Conservation (phyloP, 1,284 basidiomycete species). For the Trichosporon sp. region DNA sequence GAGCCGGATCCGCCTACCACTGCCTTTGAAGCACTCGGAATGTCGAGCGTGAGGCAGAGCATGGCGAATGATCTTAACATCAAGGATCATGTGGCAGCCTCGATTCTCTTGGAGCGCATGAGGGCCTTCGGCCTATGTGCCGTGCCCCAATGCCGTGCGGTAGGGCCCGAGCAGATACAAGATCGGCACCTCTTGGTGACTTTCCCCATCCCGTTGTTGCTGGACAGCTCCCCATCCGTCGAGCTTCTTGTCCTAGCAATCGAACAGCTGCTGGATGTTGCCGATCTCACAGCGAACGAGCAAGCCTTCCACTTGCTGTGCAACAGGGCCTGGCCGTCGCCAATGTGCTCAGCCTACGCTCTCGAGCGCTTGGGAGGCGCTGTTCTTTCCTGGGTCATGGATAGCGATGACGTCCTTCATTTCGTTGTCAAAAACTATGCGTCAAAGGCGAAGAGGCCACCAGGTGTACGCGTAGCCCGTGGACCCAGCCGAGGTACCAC, state of each 20-base stretch:
- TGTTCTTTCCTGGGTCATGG: conserved; percentile 50
- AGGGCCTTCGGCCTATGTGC: conserved; percentile 56
- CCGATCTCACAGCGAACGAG: conserved; percentile 68
- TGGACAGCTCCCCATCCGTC: conserved; percentile 65
- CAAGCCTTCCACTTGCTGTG: conserved; percentile 61
- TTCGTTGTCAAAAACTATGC: conserved; percentile 35
- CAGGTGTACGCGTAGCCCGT: conserved; percentile 57
- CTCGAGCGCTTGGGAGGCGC: conserved; percentile 48
- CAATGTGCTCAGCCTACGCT: conserved; percentile 63
- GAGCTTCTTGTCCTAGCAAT: conserved; percentile 64
- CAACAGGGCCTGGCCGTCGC: conserved; percentile 64
- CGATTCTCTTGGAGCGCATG: conserved; percentile 57
- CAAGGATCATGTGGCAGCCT: conserved; percentile 54
- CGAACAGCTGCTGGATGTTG: conserved; percentile 63
- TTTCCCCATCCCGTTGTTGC: conserved; percentile 63
- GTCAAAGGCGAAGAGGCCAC: conserved; percentile 48
- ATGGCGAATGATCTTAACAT: conserved; percentile 60
- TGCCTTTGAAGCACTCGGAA: conserved; percentile 57
- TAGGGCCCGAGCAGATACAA: background rate
- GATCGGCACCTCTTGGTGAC: background rate
- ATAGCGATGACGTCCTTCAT: conserved; percentile 50
- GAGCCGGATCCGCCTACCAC: conserved; percentile 40
- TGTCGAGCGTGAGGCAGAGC: conserved; percentile 59
- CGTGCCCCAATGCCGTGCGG: conserved; percentile 41
- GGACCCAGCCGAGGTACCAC: conserved; percentile 54